phyloP scores from a whole-genome alignment of 2,329 filamentous ascomycete species.

The Trichophaea hybrida region DNA sequence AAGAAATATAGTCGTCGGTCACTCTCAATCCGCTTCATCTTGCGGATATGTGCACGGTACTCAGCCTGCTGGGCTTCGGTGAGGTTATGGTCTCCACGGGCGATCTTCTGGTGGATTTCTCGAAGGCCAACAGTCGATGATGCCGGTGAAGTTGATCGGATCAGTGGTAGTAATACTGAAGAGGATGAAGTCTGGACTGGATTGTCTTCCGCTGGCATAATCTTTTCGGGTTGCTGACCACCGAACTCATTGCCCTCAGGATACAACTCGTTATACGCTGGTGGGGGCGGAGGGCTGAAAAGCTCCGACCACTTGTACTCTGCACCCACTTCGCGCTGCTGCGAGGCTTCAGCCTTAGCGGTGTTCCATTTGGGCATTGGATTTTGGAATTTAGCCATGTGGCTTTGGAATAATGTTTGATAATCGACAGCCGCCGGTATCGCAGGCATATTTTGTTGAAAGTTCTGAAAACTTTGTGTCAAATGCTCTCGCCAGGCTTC shows the following conservation, averaged over 20 bases:
- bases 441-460: conserved; percentile 42
- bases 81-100: conserved; percentile 32
- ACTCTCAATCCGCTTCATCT: conserved; percentile 47
- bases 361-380: conserved; percentile 46
- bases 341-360: conserved; percentile 27
- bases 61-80: conserved; percentile 51
- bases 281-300: conserved; percentile 43
- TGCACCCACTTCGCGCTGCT: conserved; percentile 33
- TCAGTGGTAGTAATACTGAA: conserved; percentile 36
- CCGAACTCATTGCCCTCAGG: conserved; percentile 35
- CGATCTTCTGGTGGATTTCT: conserved; percentile 26
- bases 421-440: conserved; percentile 46
- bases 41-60: conserved; percentile 45
- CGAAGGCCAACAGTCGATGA: conserved; percentile 19
- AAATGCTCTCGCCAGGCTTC: conserved; percentile 49
- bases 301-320: conserved; percentile 55
- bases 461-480: conserved; percentile 61
- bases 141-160: conserved; percentile 10
- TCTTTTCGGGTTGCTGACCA: conserved; percentile 26
- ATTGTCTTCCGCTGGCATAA: conserved; percentile 41
- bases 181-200: conserved; percentile 40
- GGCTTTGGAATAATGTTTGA: conserved; percentile 36
- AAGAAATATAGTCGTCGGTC: conserved; percentile 55
- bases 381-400: conserved; percentile 11
- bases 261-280: conserved; percentile 67